Base-by-base conservation (phyloP, 2,329 filamentous ascomycete genomes). In the Fusarium sp. region DNA sequence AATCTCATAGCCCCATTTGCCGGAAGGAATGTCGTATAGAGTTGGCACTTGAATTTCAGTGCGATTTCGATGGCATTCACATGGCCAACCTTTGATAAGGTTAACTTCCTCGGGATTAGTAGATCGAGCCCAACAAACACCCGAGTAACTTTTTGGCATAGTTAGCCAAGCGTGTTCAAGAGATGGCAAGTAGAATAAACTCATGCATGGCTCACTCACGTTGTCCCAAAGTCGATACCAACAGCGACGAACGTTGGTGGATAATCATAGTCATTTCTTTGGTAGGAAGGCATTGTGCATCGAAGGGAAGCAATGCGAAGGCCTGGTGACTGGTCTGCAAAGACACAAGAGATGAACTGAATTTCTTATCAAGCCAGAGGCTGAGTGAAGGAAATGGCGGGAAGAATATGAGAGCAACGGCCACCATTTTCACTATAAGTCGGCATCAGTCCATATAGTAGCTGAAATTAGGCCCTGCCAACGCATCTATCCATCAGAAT, bases 1-100 rank as follows among this genome's bases (percentile, higher is more conserved):
- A 9, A 65, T 55, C 26, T 67, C 35, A n/a, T 53, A 67, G 13
- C 64, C 64, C 61, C 64, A 67, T 50, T 56, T 58, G 1, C 41
- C 40, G 2, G 56, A 32, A 1, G 26, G 10, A 11, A 65, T 19
- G 6, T 67, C 63, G 11, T 56, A 67, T 7, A 52, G 41, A 28
- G 64, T 67, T 13, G 61, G 61, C 0, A 67, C 61, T 37, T 67
- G 61, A 2, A 50, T 11, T 22, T 56, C 24, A 7, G 30, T 6
- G n/a, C 14, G 22, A 30, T 40, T 65, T 9, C 43, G 49, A 11
- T 32, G 26, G 8, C 55, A 39, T 0, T 20, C 41, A 2, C 61
- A 51, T 0, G 61, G 11, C 64, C 64, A 67, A 2, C 40, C 64
- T 1, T 11, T 26, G 6, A 67, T 65, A 3, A 53, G 8, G 4